phyloP scores from a whole-genome alignment of 2,329 filamentous ascomycete species.

The Pyricularia pennisetigena region DNA sequence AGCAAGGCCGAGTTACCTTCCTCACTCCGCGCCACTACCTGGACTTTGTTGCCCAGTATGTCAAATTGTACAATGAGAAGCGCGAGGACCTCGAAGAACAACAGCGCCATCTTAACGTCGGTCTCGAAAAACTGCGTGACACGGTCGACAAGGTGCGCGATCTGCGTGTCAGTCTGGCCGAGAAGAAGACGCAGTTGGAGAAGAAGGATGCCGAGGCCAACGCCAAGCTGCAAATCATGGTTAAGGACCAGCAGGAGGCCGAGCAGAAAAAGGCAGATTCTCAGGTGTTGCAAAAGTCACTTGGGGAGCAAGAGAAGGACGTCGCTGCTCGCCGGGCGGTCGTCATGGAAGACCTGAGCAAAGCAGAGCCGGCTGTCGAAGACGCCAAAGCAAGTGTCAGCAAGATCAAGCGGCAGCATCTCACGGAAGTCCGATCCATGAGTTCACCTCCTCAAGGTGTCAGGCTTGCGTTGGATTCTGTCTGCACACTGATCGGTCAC shows the following conservation, averaged over 20 bases:
- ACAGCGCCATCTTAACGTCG: slow-evolving; percentile 94
- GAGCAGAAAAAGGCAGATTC: slow-evolving; percentile 85
- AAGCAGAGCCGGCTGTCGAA: slow-evolving; percentile 83
- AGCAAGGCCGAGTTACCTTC: slow-evolving; percentile 87
- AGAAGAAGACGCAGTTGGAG: slow-evolving; percentile 90
- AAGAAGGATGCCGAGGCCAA: slow-evolving; percentile 93
- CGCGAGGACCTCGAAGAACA: slow-evolving; percentile 97
- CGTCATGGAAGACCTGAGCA: slow-evolving; percentile 78
- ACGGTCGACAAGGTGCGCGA: slow-evolving; percentile 97
- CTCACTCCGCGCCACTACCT: slow-evolving; percentile 94
- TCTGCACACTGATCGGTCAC: slow-evolving; percentile 88
- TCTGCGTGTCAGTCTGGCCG: slow-evolving; percentile 77
- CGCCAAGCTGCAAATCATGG: slow-evolving; percentile 94
- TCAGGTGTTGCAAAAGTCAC: slow-evolving; percentile 74
- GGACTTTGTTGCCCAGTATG: slow-evolving; percentile 96
- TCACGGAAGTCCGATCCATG: slow-evolving; percentile 98
- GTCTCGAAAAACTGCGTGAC: slow-evolving; percentile 92
- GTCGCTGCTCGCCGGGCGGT: slow-evolving; percentile 76
- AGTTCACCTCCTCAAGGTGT: slow-evolving; percentile 84
- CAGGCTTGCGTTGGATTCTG: slow-evolving; percentile 86
- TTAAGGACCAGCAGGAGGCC: slow-evolving; percentile 89
- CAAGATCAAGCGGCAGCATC: slow-evolving; percentile 95
- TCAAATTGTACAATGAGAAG: slow-evolving; percentile 96
- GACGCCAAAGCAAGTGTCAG: slow-evolving; percentile 94
- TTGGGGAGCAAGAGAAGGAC: slow-evolving; percentile 84